These are phyloP conservation scores for Nemania sp. DNA, from an alignment of 2,329 filamentous ascomycete genomes.

Conservation along the genomic window DNA sequence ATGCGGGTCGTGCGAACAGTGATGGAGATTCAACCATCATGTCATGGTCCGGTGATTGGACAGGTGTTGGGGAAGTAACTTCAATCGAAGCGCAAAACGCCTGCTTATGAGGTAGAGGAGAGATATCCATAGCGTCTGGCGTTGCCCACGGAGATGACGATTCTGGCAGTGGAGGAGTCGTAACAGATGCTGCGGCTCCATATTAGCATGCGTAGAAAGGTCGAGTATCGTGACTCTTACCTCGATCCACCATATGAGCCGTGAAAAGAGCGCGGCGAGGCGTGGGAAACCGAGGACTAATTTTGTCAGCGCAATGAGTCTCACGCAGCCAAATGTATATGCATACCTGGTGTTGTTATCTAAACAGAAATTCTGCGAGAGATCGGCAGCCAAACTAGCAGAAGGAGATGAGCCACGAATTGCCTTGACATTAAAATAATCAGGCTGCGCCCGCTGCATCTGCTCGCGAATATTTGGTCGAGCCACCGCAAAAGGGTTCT, in stretches of 20 bases:
- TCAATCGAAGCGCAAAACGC: slow-evolving; percentile 68
- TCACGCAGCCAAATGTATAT: slow-evolving; percentile 4
- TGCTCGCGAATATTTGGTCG: slow-evolving; percentile 81
- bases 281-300: slow-evolving; percentile 79
- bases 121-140: slow-evolving; percentile 88
- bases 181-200: slow-evolving; percentile 65
- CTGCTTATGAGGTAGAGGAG: slow-evolving; percentile 85
- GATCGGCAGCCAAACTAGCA: slow-evolving; percentile 85
- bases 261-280: slow-evolving; percentile 85
- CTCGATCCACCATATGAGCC: slow-evolving; percentile 66
- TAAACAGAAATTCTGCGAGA: slow-evolving; percentile 96
- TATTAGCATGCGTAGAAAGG: slow-evolving; percentile 14
- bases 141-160: slow-evolving; percentile 78
- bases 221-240: slow-evolving; percentile 49
- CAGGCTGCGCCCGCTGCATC: slow-evolving; percentile 60
- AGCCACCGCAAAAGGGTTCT: slow-evolving; percentile 55
- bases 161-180: slow-evolving; percentile 75
- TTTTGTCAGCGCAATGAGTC: slow-evolving; percentile 18
- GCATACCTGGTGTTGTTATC: slow-evolving; percentile 80
- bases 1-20: slow-evolving; percentile 48
- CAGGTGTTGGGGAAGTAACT: slow-evolving; percentile 72
- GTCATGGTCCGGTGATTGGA: slow-evolving; percentile 47
- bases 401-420: slow-evolving; percentile 87
- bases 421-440: slow-evolving; percentile 83
- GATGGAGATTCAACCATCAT: slow-evolving; percentile 62